Evolutionary conservation across 2,329 filamentous ascomycete species (phyloP).

Genomic region (Sporothrix protearum): DNA sequence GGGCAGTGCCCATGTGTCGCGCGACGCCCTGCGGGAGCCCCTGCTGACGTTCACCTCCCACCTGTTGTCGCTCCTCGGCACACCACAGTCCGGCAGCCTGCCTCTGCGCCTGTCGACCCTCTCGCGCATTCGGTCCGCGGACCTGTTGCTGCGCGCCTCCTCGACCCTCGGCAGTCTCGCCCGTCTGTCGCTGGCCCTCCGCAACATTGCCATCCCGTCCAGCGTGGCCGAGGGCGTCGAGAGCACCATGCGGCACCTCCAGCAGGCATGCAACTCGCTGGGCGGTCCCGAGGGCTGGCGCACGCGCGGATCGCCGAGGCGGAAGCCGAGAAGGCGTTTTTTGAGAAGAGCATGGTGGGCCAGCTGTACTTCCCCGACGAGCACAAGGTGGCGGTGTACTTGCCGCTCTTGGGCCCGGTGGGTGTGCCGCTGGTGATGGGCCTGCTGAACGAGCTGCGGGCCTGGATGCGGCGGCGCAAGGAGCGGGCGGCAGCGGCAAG

Average conservation of each 20-base stretch:
- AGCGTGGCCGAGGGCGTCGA: constrained; percentile 83
- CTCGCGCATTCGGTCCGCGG: constrained; percentile 78
- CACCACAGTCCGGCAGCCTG: constrained; percentile 77
- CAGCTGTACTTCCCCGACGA: constrained; percentile 98
- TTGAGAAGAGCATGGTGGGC: constrained; percentile 98
- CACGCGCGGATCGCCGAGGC: constrained; percentile 81
- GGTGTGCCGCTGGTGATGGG: constrained; percentile 86
- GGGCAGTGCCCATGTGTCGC: constrained; percentile 52
- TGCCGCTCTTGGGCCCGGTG: constrained; percentile 85
- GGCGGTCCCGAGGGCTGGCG: constrained; percentile 64
- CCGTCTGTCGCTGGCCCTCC: constrained; percentile 75
- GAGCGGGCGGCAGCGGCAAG: constrained; percentile 39
- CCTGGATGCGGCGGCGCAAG: constrained; percentile 49
- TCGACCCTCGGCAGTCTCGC: constrained; percentile 92
- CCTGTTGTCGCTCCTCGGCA: constrained; percentile 79
- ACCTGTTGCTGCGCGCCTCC: constrained; percentile 81
- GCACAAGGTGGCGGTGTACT: constrained; percentile 94
- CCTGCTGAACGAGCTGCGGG: constrained; percentile 74
- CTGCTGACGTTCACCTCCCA: constrained; percentile 90
- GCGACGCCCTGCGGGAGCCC: constrained; percentile 67
- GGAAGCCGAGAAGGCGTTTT: constrained; percentile 91
- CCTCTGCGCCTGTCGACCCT: constrained; percentile 82
- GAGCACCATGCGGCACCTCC: constrained; percentile 72
- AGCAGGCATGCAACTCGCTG: constrained; percentile 70
- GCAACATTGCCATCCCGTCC: constrained; percentile 85